Evolutionary conservation across 1,139 yeast genomes (phyloP), one percentile per base, ranked within the genome.

Genomic region (Hanseniaspora gamundiae): DNA sequence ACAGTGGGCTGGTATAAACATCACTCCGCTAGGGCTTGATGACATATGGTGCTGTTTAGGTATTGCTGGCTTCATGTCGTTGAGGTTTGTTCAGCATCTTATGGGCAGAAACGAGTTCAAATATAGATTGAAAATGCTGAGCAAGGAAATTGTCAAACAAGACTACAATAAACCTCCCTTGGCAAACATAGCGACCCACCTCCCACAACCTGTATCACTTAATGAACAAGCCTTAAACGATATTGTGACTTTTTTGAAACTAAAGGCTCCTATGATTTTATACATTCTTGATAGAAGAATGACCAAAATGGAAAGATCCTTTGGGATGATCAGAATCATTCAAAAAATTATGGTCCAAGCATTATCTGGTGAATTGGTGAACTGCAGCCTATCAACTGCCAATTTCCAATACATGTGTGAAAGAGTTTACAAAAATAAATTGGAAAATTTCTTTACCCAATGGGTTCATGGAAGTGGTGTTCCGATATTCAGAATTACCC

Each of bases 31-130:
- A 48, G 71, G 79, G 1, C 75, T 80, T 60, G 78, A 83, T 53
- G 96, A 91, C 60, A 55, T 84, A n/a, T 93, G 99, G 98, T 77
- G 91, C 49, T 82, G 91, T 1, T 65, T 83, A 28, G 98, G 97
- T 4, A 79, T 93, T 47, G 76, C 95, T 0, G 74, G 78, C 39
- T 91, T 71, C 59, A 91, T 93, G 95, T 74, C 93, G 0, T 69
- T 76, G 28, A 80, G 80, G 49, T 85, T 84, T 52, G 62, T 82
- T 38, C 73, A 73, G 47, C 71, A 71, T 29, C 65, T 91, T 17
- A 80, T 87, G 79, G 98, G 98, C 4, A 65, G 68, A 29, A 93
- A 93, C 57, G 94, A 86, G 56, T 83, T 76, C 57, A 73, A 86
- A 47, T 87, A 74, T 61, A 68, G 78, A 46, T 68, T 88, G 39